Evolutionary conservation across 441 rosid species (phyloP), one percentile per base, ranked within the genome.

Genomic region (Pelargonium myrrhifolium): DNA sequence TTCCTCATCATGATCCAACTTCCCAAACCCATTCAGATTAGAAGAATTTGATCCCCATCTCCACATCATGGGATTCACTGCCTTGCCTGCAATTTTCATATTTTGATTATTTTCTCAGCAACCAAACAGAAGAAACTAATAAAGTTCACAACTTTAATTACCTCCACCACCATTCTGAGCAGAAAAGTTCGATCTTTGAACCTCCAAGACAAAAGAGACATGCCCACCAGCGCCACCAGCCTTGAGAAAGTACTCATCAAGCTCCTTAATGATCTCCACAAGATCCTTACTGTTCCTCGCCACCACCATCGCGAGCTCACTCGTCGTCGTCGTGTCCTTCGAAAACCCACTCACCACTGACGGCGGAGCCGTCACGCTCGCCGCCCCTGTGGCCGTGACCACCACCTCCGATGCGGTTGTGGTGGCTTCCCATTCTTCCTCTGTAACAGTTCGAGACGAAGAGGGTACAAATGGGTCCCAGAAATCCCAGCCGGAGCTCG

Each of bases 401-500:
- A 81, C 84, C 73, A 71, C 65, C 62, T 83, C 87, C 6, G 96
- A 85, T 4, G 78, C 72, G 11, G 56, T 71, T 1, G 86, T 80
- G 0, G 85, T 79, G 45, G 79, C 72, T 18, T 86, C 97, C 97
- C 93, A 89, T 15, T 87, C 96, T 62, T 86, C 95, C 79, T 86
- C 92, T 1, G 79, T 75, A 18, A 68, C 72, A 4, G 85, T 72
- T 64, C 78, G 51, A 14, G 85, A 74, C 2, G 86, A 74, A 47
- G 87, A 65, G 11, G 85, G 93, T 15, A 74, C 72, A 68, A 90
- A 93, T 1, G 98, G 97, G 76, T 90, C 92, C 98, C 94, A 93
- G 71, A 93, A 93, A 72, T 93, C 98, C 98, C 97, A 93, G 62
- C 87, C 80, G 4, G 93, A 86, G 1, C 91, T 81, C 35, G 76